Percentiles rank a stretch among this genome's conserved stretches.
Conservation (phyloP, 1,284 basidiomycete genomes). For the Boletus mariae region DNA sequence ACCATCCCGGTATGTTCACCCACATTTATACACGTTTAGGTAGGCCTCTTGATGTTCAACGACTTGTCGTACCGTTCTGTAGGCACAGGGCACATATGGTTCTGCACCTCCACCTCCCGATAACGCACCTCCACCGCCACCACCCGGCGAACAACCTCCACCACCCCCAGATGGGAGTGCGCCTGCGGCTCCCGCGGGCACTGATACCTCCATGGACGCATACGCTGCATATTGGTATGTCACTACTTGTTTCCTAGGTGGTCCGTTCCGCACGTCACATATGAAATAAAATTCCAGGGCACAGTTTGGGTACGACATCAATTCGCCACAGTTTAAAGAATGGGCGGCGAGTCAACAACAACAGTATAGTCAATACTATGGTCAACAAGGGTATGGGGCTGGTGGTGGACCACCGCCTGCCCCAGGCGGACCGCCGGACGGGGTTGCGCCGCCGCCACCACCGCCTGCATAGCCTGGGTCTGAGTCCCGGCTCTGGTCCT, state of each 20-base stretch:
- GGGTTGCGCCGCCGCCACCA: slow-evolving; percentile 14
- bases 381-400: slow-evolving; percentile 36
- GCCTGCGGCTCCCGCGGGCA: slow-evolving; percentile 34
- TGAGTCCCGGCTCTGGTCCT: not conserved
- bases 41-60: not conserved
- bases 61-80: not conserved
- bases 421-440: slow-evolving; percentile 33
- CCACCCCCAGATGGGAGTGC: slow-evolving; percentile 50
- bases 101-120: slow-evolving; percentile 60
- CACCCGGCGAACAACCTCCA: slow-evolving; percentile 59
- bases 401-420: slow-evolving; percentile 26
- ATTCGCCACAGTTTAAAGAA: slow-evolving; percentile 74
- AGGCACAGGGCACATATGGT: slow-evolving; percentile 39
- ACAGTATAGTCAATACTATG: slow-evolving; percentile 72
- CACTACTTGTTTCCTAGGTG: not conserved
- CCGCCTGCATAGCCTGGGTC: slow-evolving; percentile 16
- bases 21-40: not conserved
- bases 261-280: not conserved
- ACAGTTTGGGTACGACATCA: slow-evolving; percentile 87
- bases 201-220: slow-evolving; percentile 54
- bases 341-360: slow-evolving; percentile 69
- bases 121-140: slow-evolving; percentile 56
- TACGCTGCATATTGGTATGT: slow-evolving; percentile 70
- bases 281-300: slow-evolving; percentile 48
- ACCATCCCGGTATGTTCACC: slow-evolving; percentile 53